Evolutionary conservation across 352 stramenopile genomes (phyloP).

Genomic region (Globisporangium barbulae): DNA sequence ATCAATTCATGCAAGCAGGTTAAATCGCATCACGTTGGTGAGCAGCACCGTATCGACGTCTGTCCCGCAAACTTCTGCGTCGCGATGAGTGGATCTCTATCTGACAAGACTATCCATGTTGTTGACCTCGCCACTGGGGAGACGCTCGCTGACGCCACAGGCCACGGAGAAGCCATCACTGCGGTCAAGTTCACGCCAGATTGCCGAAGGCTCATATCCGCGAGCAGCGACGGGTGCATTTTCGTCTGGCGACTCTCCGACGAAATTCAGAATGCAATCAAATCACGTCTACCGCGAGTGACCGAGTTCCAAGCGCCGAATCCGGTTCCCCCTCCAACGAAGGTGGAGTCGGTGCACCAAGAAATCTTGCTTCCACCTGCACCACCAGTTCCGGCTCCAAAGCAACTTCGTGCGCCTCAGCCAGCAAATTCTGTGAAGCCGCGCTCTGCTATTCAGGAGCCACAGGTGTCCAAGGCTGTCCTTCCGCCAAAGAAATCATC

Average conservation of each 20-base stretch:
- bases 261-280: conserved; percentile 69
- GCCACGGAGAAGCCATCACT: conserved; percentile 85
- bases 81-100: conserved; percentile 75
- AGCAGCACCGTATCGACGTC: conserved; percentile 68
- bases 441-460: background rate
- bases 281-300: conserved; percentile 42
- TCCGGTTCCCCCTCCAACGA: conserved; percentile 24
- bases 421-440: background rate
- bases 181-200: conserved; percentile 82
- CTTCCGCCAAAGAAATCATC: background rate
- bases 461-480: background rate
- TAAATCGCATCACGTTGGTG: conserved; percentile 56
- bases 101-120: conserved; percentile 86
- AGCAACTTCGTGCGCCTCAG: background rate
- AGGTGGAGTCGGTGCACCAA: conserved; percentile 7
- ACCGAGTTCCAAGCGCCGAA: conserved; percentile 25
- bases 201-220: conserved; percentile 79
- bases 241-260: conserved; percentile 87
- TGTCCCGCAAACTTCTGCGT: conserved; percentile 68
- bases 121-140: conserved; percentile 80
- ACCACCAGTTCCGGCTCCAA: conserved; percentile 10
- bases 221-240: conserved; percentile 81
- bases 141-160: conserved; percentile 68
- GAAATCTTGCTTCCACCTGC: conserved; percentile 30
- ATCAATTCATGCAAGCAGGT: conserved; percentile 61